These are phyloP conservation scores for Arachis monticola DNA, from an alignment of 331 rosid genomes.

Conservation along the genomic window DNA sequence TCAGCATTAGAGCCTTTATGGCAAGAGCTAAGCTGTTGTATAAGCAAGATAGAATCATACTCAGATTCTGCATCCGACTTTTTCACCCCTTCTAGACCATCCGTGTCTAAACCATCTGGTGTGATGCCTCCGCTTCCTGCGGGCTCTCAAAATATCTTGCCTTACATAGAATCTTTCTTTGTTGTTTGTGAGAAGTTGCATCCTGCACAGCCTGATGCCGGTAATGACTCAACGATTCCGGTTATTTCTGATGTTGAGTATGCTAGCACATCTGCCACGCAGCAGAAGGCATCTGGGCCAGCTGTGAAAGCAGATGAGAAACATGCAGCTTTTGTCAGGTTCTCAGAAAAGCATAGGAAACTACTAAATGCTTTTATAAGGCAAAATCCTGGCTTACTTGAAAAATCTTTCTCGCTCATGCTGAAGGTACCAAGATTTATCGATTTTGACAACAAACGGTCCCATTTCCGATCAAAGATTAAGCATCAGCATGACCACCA, in stretches of 20 bases:
- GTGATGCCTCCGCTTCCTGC: slow-evolving; percentile 86
- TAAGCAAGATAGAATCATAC: slow-evolving; percentile 90
- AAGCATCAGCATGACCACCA: slow-evolving; percentile 97
- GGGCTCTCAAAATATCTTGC: slow-evolving; percentile 94
- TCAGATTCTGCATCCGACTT: slow-evolving; percentile 75
- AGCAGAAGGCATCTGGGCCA: slow-evolving; percentile 62
- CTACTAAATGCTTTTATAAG: slow-evolving; percentile 92
- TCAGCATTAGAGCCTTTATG: slow-evolving; percentile 92
- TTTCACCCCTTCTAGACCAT: slow-evolving; percentile 54
- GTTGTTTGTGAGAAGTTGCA: slow-evolving; percentile 97
- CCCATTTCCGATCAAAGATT: slow-evolving; percentile 96
- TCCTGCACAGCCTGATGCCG: slow-evolving; percentile 78
- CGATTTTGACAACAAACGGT: slow-evolving; percentile 94
- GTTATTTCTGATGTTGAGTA: slow-evolving; percentile 74
- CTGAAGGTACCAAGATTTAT: slow-evolving; percentile 93
- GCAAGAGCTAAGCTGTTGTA: slow-evolving; percentile 93
- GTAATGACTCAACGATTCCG: slow-evolving; percentile 61
- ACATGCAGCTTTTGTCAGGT: slow-evolving; percentile 75
- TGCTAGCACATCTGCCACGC: slow-evolving; percentile 64
- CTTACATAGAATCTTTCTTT: slow-evolving; percentile 98
- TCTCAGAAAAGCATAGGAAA: slow-evolving; percentile 96
- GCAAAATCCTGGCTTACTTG: slow-evolving; percentile 98
- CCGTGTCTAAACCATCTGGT: slow-evolving; percentile 76
- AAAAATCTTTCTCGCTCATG: slow-evolving; percentile 92
- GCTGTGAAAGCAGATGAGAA: slow-evolving; percentile 81